Conservation (phyloP, 2,329 filamentous ascomycete genomes). For the Penicillium carneum region DNA sequence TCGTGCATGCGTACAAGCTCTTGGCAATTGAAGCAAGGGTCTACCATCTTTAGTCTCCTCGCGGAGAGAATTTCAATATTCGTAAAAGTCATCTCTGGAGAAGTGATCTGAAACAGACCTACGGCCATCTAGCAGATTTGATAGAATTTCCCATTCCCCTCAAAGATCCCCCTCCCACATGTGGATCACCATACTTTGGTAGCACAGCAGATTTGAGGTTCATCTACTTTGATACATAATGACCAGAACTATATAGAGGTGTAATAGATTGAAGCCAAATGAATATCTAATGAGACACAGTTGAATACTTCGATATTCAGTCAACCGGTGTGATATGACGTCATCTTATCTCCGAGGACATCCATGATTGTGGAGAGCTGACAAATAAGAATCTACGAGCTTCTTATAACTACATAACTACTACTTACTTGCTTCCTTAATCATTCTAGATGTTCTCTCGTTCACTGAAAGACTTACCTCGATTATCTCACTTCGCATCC, state of each 20-base stretch:
- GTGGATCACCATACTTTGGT: background rate
- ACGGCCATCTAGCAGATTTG: background rate
- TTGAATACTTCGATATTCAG: background rate
- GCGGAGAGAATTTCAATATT: background rate
- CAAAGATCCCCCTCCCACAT: background rate
- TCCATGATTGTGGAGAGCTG: slow-evolving; percentile 8
- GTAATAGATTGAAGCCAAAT: too few species aligned
- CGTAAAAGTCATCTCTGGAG: background rate
- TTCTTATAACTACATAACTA: background rate
- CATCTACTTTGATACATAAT: background rate
- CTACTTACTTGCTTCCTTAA: background rate
- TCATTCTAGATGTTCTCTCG: background rate
- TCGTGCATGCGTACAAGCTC: background rate
- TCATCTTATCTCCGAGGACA: background rate
- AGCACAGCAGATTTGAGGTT: background rate
- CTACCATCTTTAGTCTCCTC: background rate
- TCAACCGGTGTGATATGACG: background rate
- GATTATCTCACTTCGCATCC: slow-evolving; percentile 17
- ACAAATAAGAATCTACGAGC: slow-evolving; percentile 2
- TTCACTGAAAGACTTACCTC: slow-evolving; percentile 21
- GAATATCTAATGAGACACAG: too few species aligned
- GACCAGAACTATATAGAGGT: background rate
- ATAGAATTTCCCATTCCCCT: slow-evolving; percentile 8
- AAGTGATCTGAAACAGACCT: slow-evolving; percentile 3
- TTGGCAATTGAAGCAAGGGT: background rate